These are phyloP conservation scores for Cetraspora pellucida DNA, from an alignment of 192 early-diverging fungal species.

Conservation along the genomic window DNA sequence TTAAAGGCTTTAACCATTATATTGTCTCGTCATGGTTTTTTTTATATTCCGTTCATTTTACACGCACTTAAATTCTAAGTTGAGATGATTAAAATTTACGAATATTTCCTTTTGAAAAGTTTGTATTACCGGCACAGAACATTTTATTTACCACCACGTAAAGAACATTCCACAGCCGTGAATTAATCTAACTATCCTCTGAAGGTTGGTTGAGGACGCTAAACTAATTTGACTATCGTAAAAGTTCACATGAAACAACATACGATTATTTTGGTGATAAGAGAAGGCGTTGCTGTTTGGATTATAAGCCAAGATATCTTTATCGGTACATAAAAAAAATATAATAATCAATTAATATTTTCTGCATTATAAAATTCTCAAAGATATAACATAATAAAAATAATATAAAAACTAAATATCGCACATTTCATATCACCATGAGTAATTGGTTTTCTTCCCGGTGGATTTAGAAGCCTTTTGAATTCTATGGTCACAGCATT, in stretches of 20 bases:
- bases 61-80: no score
- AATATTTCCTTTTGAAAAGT: no score
- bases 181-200: not conserved
- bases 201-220: not conserved
- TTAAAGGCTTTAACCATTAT: no score
- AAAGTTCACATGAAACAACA: not conserved
- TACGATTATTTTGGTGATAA: constrained; percentile 13
- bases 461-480: not conserved
- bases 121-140: no score
- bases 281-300: not conserved
- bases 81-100: no score
- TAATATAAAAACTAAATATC: not conserved
- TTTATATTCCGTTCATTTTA: no score
- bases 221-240: not conserved
- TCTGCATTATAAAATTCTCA: no score
- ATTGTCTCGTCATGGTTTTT: no score
- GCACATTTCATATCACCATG: not conserved
- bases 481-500: not conserved
- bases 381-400: no score
- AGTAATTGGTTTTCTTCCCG: not conserved
- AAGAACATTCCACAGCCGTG: constrained; percentile 36
- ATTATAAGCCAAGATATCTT: constrained; percentile 17
- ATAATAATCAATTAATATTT: no score
- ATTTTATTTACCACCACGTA: constrained; percentile 14
- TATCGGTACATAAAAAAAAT: no score